Base-by-base conservation (phyloP, 164 flowering plant genomes). In the Vitis amurensis region DNA sequence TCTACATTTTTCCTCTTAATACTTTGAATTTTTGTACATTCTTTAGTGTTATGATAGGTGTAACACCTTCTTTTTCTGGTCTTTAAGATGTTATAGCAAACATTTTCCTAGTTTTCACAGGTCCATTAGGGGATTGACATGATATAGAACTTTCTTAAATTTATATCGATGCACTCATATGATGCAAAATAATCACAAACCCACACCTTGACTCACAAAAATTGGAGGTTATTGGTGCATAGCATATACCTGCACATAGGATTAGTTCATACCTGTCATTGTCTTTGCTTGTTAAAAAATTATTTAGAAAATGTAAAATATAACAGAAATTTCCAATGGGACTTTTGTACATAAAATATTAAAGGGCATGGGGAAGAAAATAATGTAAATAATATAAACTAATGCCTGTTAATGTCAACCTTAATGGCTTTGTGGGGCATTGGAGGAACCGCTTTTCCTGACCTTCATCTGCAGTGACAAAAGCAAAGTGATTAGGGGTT, bases 361-460 rank as follows among this genome's bases (percentile, higher is more conserved):
- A 11, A 59, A 27, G 30, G 61, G 61, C 8, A 27, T 59, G 27
- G 30, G 30, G 61, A 3, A 17, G 7, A 31, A 16, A 47, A 11
- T 50, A 50, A 50, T 27, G 14, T 50, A 14, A 23, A 69, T 9
- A 29, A 7, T 9, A 70, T n/a, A 55, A 69, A 12, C 23, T 16
- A 47, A 69, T 30, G 50, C 61, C 15, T 9, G 51, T 50, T 50
- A 37, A 1, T 60, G 63, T 65, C 47, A 60, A 29, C 63, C 55
- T 71, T 44, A 11, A 48, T 72, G 62, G 67, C 61, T 44, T 72
- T 44, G 66, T 67, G 73, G 72, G 56, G 63, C 79, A 17, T 79
- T 31, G 77, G 68, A 55, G 16, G 31, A 73, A 73, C 60, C 79
- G 77, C 51, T 70, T 16, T 10, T 56, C 16, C 63, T 65, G 58